Base-by-base conservation (phyloP, 1,139 yeast species). In the Zygosaccharomyces sapae region DNA sequence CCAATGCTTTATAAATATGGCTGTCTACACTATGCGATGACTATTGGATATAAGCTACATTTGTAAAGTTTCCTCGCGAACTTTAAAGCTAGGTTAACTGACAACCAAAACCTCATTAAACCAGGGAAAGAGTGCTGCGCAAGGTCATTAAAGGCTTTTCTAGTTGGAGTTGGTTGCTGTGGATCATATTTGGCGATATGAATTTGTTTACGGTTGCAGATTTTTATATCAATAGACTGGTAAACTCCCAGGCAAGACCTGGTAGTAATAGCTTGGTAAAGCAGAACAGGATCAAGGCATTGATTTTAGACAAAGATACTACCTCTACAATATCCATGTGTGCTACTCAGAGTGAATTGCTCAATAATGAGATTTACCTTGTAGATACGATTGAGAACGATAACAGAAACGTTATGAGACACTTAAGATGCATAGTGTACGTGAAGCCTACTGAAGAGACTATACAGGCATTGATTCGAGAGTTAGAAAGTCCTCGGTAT, bases 281-380 rank as follows among this genome's bases (percentile, higher is more conserved):
- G 12, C 70, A 67, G 7, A 66, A 72, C 39, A 77, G 78, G 55
- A 82, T 90, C 48, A 81, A 80, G 53, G 95, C 90, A 30, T 72
- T 92, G 33, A 72, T 92, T 38, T 74, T 94, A 48, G 99, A 92
- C 63, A 72, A 77, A 47, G 74, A 75, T 55, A 92, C 99, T 1
- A 86, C 95, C 12, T 76, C 89, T 0, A 80, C 89, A 25, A 80
- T 94, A 19, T 88, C 97, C 12, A 76, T 92, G 77, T 80, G 86
- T 55, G 80, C 95, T 38, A 85, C 96, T 2, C 98, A 94, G 66
- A 83, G 95, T 4, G 86, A 83, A 54, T 74, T 92, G 44, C 75
- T 92, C 42, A 81, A 84, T 54, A 80, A 86, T 56, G 96, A 90
- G 53, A 79, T 92, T 18, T 88, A 87, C 51, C 73, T 92, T 44